Evolutionary conservation across 495 filamentous ascomycete species (phyloP).

Genomic region (Podospora anserina): DNA sequence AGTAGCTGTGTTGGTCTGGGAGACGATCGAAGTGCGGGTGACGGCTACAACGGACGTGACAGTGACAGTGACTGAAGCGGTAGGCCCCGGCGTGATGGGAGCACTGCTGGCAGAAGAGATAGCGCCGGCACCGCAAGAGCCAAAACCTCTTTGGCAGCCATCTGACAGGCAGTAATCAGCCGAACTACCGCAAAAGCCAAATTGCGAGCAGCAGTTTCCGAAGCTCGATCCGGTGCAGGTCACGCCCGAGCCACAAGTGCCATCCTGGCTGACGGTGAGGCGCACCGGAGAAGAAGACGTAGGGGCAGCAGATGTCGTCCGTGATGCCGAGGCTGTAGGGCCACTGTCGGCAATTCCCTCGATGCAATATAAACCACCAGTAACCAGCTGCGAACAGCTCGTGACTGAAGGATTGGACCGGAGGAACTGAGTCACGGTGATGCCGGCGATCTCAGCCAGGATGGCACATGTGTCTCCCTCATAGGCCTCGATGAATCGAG

Average conservation of each 20-base stretch:
- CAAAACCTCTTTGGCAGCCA: slow-evolving; percentile 40
- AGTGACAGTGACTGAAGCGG: slow-evolving; percentile 21
- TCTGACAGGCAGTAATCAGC: slow-evolving; percentile 35
- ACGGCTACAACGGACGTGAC: slow-evolving; percentile 17
- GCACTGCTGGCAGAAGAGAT: slow-evolving; percentile 9
- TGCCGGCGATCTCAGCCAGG: slow-evolving; percentile 23
- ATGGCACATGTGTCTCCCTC: slow-evolving; percentile 31
- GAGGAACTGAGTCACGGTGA: slow-evolving; percentile 31
- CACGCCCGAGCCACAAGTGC: slow-evolving; percentile 38
- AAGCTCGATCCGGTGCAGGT: slow-evolving; percentile 42
- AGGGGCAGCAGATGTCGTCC: slow-evolving; percentile 5
- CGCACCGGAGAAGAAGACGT: neutral
- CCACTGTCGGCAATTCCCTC: slow-evolving; percentile 17
- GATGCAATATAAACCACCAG: slow-evolving; percentile 26
- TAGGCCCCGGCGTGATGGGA: neutral
- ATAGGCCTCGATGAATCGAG: slow-evolving; percentile 22
- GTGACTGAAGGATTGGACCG: slow-evolving; percentile 26
- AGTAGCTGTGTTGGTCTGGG: slow-evolving; percentile 18
- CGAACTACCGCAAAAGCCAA: slow-evolving; percentile 41
- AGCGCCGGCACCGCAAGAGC: slow-evolving; percentile 27
- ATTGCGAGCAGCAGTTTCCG: slow-evolving; percentile 43
- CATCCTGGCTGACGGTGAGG: slow-evolving; percentile 31
- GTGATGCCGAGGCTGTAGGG: slow-evolving; percentile 2
- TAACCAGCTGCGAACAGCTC: slow-evolving; percentile 26
- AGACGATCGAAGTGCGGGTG: slow-evolving; percentile 18